These are phyloP conservation scores for Talaromyces trachyspermus DNA, from an alignment of 495 filamentous ascomycete species.

Conservation along the genomic window DNA sequence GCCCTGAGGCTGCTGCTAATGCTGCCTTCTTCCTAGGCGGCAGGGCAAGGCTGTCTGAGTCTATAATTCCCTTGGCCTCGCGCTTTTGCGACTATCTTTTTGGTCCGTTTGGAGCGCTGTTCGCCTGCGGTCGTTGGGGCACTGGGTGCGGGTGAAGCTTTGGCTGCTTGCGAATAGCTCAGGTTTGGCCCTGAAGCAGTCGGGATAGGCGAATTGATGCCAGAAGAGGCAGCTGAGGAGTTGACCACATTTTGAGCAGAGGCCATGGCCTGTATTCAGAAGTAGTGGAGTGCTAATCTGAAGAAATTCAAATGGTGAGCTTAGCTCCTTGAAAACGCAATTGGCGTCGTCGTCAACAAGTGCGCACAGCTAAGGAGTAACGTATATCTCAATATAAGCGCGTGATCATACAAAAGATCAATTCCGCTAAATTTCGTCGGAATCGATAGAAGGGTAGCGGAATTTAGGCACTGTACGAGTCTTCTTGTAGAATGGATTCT, in stretches of 20 bases:
- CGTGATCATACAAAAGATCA: too few relatives aligned
- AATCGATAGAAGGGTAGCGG: too few relatives aligned
- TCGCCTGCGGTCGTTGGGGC: slow-evolving; percentile 26
- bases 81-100: slow-evolving; percentile 60
- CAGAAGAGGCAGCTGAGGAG: slow-evolving; percentile 36
- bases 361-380: too few relatives aligned
- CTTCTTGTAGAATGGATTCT: not conserved
- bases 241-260: slow-evolving; percentile 26
- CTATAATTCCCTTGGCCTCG: slow-evolving; percentile 60
- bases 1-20: slow-evolving; percentile 23
- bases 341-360: too few relatives aligned
- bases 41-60: slow-evolving; percentile 21
- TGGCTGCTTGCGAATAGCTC: slow-evolving; percentile 23
- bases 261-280: too few relatives aligned
- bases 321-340: too few relatives aligned
- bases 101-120: slow-evolving; percentile 35
- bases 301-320: not conserved
- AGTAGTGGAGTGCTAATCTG: too few relatives aligned
- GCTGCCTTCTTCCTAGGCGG: slow-evolving; percentile 33
- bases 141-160: slow-evolving; percentile 33
- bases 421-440: too few relatives aligned
- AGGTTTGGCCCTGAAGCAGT: slow-evolving; percentile 21
- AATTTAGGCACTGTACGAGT: not conserved
- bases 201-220: slow-evolving; percentile 37
- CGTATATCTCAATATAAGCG: too few relatives aligned